These are phyloP conservation scores for Vaccinium macrocarpon DNA, from an alignment of 148 eudicot genomes.

Conservation along the genomic window DNA sequence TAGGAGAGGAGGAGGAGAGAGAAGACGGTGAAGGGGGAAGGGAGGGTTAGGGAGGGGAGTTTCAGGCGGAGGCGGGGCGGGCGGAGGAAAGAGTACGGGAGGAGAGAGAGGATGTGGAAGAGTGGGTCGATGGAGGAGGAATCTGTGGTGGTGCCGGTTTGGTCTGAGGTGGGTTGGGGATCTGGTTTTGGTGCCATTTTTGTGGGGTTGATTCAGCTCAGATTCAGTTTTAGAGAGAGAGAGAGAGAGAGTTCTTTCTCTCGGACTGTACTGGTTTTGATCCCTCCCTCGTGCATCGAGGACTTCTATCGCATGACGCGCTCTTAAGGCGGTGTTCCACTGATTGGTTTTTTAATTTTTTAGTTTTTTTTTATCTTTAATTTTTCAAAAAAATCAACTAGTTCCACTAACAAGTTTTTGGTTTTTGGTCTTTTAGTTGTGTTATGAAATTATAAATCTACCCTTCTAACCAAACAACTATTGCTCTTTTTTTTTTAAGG, in stretches of 20 bases:
- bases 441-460: no score
- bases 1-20: constrained; percentile 77
- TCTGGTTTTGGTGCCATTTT: constrained; percentile 22
- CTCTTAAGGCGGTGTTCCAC: no score
- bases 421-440: no score
- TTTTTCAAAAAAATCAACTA: no score
- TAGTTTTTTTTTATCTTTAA: no score
- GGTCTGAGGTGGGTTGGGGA: constrained; percentile 7
- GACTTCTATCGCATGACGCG: no score
- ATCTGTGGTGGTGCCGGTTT: background rate
- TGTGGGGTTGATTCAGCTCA: background rate
- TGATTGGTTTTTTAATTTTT: no score
- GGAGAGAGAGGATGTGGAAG: constrained; percentile 40
- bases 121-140: constrained; percentile 47
- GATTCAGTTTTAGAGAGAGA: background rate
- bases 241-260: background rate
- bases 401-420: no score
- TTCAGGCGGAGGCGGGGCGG: constrained; percentile 78
- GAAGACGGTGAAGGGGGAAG: constrained; percentile 65
- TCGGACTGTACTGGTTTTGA: background rate
- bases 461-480: no score
- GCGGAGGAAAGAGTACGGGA: constrained; percentile 65
- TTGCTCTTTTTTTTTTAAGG: no score
- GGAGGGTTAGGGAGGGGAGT: constrained; percentile 66
- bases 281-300: no score